Evolutionary conservation across 176 grass and related monocot species (phyloP), one percentile per base, ranked within the genome.

Genomic region (Aegilops umbellulata): DNA sequence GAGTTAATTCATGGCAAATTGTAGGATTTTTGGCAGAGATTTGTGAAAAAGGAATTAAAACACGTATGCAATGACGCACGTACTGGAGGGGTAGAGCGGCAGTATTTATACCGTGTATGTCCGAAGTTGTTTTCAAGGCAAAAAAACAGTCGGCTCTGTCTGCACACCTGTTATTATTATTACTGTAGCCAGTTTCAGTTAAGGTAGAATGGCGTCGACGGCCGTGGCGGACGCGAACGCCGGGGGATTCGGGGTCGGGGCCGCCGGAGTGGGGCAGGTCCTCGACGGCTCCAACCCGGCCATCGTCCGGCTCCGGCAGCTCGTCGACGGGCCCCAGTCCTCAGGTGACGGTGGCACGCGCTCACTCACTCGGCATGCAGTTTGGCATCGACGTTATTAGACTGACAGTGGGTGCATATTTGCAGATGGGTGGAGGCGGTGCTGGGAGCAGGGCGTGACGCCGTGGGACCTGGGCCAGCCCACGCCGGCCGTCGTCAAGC

Each of bases 381-480:
- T n/a, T n/a, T n/a, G n/a, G n/a, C n/a, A n/a, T n/a, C n/a, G n/a
- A n/a, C n/a, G n/a, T n/a, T n/a, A n/a, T n/a, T n/a, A n/a, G n/a
- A n/a, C n/a, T n/a, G n/a, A n/a, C n/a, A n/a, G n/a, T n/a, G n/a
- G n/a, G n/a, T n/a, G n/a, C n/a, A n/a, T n/a, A n/a, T n/a, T n/a
- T 38, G 22, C 71, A 89, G 91, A 76, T 19, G 91, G 82, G 38
- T 93, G 91, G 91, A 84, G 76, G 30, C 77, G n/a, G 75, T 85
- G 88, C 85, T 93, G 91, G 91, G 74, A 90, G 78, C 78, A 90
- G 60, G 91, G 91, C 74, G 60, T 88, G 88, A 93, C 88, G 57
- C 91, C 88, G 19, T 93, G 91, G 88, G 85, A 93, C 77, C 74
- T 93, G 12, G 78, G 82, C 15, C 23, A 90, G 78, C 39, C 82